Conservation (phyloP, 139 green algal species). For the Chlorella vulgaris region DNA sequence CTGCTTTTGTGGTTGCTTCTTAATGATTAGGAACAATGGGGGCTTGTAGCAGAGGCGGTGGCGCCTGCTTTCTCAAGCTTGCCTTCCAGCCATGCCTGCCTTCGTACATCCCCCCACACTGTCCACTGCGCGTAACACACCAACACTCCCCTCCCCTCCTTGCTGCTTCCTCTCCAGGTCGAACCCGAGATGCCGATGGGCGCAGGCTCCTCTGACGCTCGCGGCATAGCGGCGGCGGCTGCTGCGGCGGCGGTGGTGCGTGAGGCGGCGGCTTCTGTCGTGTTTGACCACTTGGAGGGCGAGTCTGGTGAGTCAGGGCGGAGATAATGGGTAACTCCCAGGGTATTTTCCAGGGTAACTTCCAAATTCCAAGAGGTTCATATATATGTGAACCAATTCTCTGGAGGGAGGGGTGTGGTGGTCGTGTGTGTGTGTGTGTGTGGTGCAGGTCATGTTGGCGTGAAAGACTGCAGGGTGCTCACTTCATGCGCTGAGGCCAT, state of each 20-base stretch:
- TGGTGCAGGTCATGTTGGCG: too few species aligned
- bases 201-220: conserved; percentile 31
- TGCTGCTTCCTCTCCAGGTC: conserved; percentile 19
- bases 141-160: conserved; percentile 2
- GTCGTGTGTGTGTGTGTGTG: too few species aligned
- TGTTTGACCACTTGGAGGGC: conserved; percentile 54
- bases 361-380: neutral
- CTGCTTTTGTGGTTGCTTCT: too few species aligned
- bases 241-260: conserved; percentile 58
- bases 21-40: too few species aligned
- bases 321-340: neutral
- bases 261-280: conserved; percentile 50
- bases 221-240: conserved; percentile 49
- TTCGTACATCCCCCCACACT: too few species aligned
- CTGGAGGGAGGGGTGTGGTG: too few species aligned
- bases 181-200: conserved; percentile 36
- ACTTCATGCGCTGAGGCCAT: too few species aligned
- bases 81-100: too few species aligned
- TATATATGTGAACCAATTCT: neutral
- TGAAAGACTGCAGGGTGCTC: too few species aligned
- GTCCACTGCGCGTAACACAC: neutral
- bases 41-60: too few species aligned
- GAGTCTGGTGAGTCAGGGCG: conserved; percentile 23
- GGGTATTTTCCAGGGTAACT: neutral
- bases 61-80: too few species aligned